Base-by-base conservation (phyloP, 2,329 filamentous ascomycete genomes). In the Epicoccum nigrum region DNA sequence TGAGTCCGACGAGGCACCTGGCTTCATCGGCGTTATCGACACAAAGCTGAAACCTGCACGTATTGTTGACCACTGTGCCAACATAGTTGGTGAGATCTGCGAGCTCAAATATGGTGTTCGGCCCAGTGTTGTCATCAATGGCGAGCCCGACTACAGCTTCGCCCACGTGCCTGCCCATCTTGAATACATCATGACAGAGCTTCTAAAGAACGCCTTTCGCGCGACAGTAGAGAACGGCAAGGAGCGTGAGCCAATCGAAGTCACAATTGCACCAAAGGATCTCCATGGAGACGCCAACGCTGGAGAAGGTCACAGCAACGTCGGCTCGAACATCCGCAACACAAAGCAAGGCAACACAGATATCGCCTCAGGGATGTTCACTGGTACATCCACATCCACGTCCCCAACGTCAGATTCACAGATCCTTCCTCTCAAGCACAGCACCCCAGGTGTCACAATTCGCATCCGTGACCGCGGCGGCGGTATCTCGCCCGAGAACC, bases 151-250 rank as follows among this genome's bases (percentile, higher is more conserved):
- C 43, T 91, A 92, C n/a, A 87, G 86, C 0, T 96, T 99, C 68
- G 92, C 93, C 16, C 94, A 95, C 67, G 87, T 99, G 7, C 94
- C 94, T 12, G 94, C 96, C 71, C 94, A 99, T 73, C 83, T 99
- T 19, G 93, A 97, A 74, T 99, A 99, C 73, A 97, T 99, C 59
- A 84, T 97, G 58, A 99, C 93, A 0, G 94, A 99, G 74, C 82
- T 99, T 1, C 82, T 99, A 51, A 99, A 99, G 75, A 99, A 99
- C 68, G 90, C 92, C 1, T 99, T 97, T 77, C 86, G 94, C 34
- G 93, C 94, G 4, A 95, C 91, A 0, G 86, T 97, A 8, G 94
- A 99, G 74, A 87, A 83, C 51, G 86, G 86, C n/a, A 86, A 84
- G 65, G 87, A 89, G 61, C 81, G 83, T 33, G 89, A 96, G 59